Base-by-base conservation (phyloP, 495 filamentous ascomycete genomes). In the Monascus purpureus region DNA sequence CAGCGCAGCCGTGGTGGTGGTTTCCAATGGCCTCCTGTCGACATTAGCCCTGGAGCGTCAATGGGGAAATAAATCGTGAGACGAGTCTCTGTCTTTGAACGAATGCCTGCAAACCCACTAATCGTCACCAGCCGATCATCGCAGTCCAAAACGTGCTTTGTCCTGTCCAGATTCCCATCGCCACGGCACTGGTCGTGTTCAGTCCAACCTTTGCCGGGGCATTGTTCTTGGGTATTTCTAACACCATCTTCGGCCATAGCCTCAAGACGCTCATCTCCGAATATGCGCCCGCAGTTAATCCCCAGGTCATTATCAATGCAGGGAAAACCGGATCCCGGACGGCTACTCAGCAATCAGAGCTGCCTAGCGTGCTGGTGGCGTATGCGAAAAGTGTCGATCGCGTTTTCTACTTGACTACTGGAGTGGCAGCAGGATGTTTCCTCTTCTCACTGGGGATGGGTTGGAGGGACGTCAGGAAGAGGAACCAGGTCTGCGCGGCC, bases 231-330 rank as follows among this genome's bases (percentile, higher is more conserved):
- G 65, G 63, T 6, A 69, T 79, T 28, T 73, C 61, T 9, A 72
- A 85, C 39, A 77, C 72, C 33, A 62, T 85, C 28, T 80, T 87
- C 43, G 65, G 61, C 24, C 79, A 77, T 48, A 60, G 65, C 28
- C 66, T 84, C 5, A 43, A 74, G 16, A 41, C 54, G 17, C 62
- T 69, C 24, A 55, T 82, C 4, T 43, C 37, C 2, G 20, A 39
- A 23, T 40, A 53, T 46, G 49, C 61, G 14, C 66, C 74, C 0
- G 47, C 49, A 8, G 37, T 70, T 17, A 40, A 70, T 34, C 53
- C 72, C 4, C 9, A 26, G 0, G 28, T 57, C n/a, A 39, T 46
- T 4, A 52, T 82, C 8, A 32, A 42, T 1, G 58, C 69, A 3
- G 82, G 82, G 13, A 38, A 33, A 5, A 23, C 71, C 73, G 8